These are phyloP conservation scores for Ampelomyces quisqualis DNA, from an alignment of 2,329 filamentous ascomycete genomes.

Conservation along the genomic window DNA sequence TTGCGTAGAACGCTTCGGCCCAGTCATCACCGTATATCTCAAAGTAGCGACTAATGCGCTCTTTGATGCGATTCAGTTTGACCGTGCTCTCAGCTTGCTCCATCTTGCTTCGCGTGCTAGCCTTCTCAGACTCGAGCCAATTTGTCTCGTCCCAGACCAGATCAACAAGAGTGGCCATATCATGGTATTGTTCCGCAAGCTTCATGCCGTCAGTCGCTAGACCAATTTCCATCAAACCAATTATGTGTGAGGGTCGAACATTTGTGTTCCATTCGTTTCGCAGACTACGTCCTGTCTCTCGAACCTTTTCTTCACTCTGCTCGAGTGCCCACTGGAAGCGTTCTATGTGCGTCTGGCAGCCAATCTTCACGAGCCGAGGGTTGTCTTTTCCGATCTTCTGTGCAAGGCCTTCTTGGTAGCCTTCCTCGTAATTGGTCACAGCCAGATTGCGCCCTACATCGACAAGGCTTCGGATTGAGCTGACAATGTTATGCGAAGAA, in stretches of 20 bases:
- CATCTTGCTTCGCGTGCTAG: constrained; percentile 37
- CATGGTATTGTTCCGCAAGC: constrained; percentile 62
- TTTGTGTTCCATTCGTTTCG: constrained; percentile 44
- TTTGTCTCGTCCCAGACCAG: constrained; percentile 50
- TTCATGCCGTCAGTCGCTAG: constrained; percentile 59
- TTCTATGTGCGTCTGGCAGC: constrained; percentile 61
- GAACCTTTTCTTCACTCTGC: constrained; percentile 52
- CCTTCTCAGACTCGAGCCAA: constrained; percentile 40
- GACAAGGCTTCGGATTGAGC: constrained; percentile 43
- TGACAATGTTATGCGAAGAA: constrained; percentile 57
- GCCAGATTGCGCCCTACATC: constrained; percentile 46
- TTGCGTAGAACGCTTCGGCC: constrained; percentile 76
- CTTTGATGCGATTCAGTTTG: constrained; percentile 48
- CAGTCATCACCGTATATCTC: constrained; percentile 65
- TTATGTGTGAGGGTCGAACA: constrained; percentile 47
- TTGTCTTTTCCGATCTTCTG: constrained; percentile 50
- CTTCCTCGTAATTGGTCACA: constrained; percentile 43
- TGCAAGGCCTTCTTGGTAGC: constrained; percentile 37
- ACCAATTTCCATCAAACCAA: constrained; percentile 51
- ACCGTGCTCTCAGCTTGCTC: constrained; percentile 36
- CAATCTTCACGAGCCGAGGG: constrained; percentile 56
- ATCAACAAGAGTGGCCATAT: constrained; percentile 63
- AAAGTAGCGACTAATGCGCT: constrained; percentile 56
- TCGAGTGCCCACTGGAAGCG: constrained; percentile 59
- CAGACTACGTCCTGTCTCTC: constrained; percentile 53